These are phyloP conservation scores for Orbilia javanica DNA, from an alignment of 2,329 filamentous ascomycete species.

Conservation along the genomic window DNA sequence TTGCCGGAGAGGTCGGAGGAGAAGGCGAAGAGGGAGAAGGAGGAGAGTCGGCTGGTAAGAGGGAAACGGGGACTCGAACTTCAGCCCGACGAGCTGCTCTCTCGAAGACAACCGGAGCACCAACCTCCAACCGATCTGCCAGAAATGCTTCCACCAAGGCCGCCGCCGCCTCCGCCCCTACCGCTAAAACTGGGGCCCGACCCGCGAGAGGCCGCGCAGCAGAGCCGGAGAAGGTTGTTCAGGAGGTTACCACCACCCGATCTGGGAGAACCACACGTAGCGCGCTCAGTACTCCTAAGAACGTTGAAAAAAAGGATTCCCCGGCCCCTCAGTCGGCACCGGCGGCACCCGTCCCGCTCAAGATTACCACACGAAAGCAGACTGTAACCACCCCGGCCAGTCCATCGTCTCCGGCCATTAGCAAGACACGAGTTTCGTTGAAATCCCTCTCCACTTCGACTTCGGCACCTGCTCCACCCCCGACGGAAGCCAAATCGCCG, in stretches of 20 bases:
- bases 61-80: constrained; percentile 26
- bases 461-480: constrained; percentile 6
- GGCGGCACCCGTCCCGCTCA: constrained; percentile 36
- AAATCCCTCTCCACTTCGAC: constrained; percentile 40
- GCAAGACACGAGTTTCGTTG: constrained; percentile 53
- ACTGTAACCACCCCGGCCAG: constrained; percentile 53
- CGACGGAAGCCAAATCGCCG: constrained; percentile 34
- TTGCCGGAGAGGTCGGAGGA: neutral
- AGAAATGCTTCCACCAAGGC: constrained; percentile 13
- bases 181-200: constrained; percentile 22
- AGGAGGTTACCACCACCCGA: constrained; percentile 53
- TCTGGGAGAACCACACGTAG: constrained; percentile 54
- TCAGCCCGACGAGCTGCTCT: constrained; percentile 41
- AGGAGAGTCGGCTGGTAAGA: constrained; percentile 27
- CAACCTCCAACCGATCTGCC: constrained; percentile 7
- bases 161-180: too few species aligned
- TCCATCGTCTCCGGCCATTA: constrained; percentile 51
- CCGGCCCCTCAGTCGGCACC: constrained; percentile 19
- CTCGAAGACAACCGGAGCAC: constrained; percentile 15
- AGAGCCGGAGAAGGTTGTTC: constrained; percentile 50
- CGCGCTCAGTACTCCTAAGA: constrained; percentile 46
- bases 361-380: constrained; percentile 54
- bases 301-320: constrained; percentile 39
- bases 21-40: constrained; percentile 9
- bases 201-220: constrained; percentile 3